Evolutionary conservation across 345 rosid species (phyloP).

Genomic region (Lepidium sativum): DNA sequence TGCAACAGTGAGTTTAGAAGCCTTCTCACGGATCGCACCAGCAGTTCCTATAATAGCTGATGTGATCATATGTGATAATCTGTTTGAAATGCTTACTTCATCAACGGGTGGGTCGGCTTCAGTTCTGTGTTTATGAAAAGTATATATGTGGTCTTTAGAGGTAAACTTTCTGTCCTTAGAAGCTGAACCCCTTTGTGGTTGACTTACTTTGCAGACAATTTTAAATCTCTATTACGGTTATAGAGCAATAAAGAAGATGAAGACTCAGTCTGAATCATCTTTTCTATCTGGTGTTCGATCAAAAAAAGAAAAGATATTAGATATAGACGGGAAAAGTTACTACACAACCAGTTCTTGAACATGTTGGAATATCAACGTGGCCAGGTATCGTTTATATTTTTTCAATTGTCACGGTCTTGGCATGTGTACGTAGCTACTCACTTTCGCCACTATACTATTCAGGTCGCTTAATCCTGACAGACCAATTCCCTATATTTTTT

Average conservation of each 20-base stretch:
- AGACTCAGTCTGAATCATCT: conserved; percentile 75
- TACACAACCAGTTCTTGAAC: conserved; percentile 96
- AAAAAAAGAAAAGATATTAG: conserved; percentile 74
- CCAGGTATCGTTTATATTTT: conserved; percentile 45
- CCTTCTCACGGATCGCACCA: conserved; percentile 86
- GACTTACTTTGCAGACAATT: not conserved
- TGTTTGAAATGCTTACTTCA: conserved; percentile 62
- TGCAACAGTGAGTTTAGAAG: conserved; percentile 70
- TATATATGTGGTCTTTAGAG: conserved; percentile 72
- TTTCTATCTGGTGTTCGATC: conserved; percentile 62
- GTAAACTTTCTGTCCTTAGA: conserved; percentile 23
- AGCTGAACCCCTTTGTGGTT: not conserved
- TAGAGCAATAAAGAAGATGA: conserved; percentile 81
- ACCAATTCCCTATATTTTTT: conserved; percentile 85
- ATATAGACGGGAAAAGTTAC: conserved; percentile 95
- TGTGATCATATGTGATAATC: conserved; percentile 76
- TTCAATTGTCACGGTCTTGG: not conserved
- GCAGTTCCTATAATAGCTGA: conserved; percentile 80
- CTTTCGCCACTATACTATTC: conserved; percentile 16
- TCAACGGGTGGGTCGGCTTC: conserved; percentile 69
- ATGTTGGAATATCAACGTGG: conserved; percentile 93
- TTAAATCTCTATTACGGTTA: not conserved
- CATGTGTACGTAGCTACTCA: not conserved
- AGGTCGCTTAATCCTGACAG: conserved; percentile 86
- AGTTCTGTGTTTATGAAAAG: conserved; percentile 68